Conservation (phyloP, 768 basidiomycete species). For the Auricularia sp. region DNA sequence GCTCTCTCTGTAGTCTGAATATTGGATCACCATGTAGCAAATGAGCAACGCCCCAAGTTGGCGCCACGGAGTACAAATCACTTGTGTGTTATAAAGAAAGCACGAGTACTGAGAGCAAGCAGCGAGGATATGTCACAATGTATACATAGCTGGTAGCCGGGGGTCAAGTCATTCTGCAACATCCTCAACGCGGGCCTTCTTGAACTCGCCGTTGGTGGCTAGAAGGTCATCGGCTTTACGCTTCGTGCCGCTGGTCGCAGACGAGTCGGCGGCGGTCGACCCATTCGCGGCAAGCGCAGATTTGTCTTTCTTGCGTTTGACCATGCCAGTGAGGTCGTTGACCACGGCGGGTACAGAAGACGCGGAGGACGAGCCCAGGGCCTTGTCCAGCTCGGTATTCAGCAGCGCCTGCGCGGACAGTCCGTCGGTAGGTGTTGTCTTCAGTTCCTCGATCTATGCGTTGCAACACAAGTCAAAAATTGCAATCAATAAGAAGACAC, state of each 20-base stretch:
- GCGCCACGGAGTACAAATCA: too few relatives aligned
- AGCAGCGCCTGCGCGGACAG: slow-evolving; percentile 60
- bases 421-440: slow-evolving; percentile 60
- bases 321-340: slow-evolving; percentile 76
- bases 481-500: too few relatives aligned
- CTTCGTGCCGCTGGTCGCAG: slow-evolving; percentile 27
- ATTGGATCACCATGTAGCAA: too few relatives aligned
- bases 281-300: slow-evolving; percentile 22
- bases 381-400: slow-evolving; percentile 61
- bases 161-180: background rate
- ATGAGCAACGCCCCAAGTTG: too few relatives aligned
- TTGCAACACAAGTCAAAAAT: background rate
- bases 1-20: too few relatives aligned
- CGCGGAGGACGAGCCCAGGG: slow-evolving; percentile 36
- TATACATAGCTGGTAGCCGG: too few relatives aligned
- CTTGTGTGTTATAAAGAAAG: too few relatives aligned
- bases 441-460: slow-evolving; percentile 79
- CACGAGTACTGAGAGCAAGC: too few relatives aligned
- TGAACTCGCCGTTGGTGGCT: slow-evolving; percentile 8
- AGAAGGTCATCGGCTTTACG: slow-evolving; percentile 62
- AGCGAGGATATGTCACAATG: too few relatives aligned
- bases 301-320: slow-evolving; percentile 79
- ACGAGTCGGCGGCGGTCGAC: slow-evolving; percentile 4
- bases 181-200: background rate
- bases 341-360: slow-evolving; percentile 36